Percentiles rank a stretch among this genome's conserved stretches.
Evolutionary conservation across 148 eudicot species (phyloP).

Genomic region (Linanthus parryae): DNA sequence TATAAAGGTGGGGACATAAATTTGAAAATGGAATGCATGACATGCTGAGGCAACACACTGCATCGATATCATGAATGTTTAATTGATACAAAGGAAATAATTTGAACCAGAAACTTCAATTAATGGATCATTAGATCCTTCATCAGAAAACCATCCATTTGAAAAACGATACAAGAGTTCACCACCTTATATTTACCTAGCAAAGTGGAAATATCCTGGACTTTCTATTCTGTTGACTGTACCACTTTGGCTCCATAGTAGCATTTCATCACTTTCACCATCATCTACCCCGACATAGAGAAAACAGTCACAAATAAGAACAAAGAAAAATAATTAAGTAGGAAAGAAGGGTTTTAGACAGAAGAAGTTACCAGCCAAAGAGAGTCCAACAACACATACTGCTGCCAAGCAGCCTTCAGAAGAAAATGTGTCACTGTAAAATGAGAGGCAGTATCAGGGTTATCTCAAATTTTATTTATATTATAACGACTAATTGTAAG

Average conservation of each 20-base stretch:
- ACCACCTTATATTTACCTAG: conserved; percentile 51
- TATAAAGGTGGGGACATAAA: no score
- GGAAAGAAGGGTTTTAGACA: conserved; percentile 1
- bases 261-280: conserved; percentile 96
- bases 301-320: neutral
- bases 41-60: no score
- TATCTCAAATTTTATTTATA: no score
- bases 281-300: conserved; percentile 48
- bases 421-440: conserved; percentile 30
- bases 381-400: conserved; percentile 85
- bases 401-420: conserved; percentile 86
- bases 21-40: no score
- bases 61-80: no score
- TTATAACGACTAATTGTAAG: no score
- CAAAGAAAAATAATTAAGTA: neutral
- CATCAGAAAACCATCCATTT: no score
- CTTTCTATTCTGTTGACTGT: conserved; percentile 88
- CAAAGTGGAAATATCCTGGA: conserved; percentile 78
- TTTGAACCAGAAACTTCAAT: neutral
- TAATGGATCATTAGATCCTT: no score
- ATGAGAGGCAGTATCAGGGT: neutral
- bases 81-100: no score
- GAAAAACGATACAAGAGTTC: neutral
- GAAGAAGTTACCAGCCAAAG: conserved; percentile 54
- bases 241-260: conserved; percentile 93